phyloP scores from a whole-genome alignment of 306 rosid genomes.

The Dryas alaskensis region DNA sequence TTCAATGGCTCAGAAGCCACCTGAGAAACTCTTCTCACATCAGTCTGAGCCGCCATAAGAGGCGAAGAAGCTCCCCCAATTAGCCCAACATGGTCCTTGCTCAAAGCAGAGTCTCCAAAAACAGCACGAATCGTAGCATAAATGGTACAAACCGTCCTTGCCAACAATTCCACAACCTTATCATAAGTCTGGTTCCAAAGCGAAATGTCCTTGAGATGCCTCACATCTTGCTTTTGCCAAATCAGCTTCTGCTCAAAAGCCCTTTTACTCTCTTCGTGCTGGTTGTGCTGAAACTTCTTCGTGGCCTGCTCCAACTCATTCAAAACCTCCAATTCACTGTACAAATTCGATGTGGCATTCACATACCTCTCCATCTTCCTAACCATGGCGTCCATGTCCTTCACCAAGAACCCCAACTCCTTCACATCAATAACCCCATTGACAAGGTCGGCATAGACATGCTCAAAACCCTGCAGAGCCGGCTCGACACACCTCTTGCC shows the following conservation, averaged over 20 bases:
- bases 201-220: conserved; percentile 75
- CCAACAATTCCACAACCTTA: conserved; percentile 88
- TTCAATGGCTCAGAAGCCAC: conserved; percentile 40
- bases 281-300: conserved; percentile 78
- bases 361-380: conserved; percentile 92
- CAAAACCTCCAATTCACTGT: conserved; percentile 78
- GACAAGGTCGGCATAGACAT: conserved; percentile 77
- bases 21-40: conserved; percentile 23
- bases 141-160: conserved; percentile 87
- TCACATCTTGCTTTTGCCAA: conserved; percentile 90
- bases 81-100: conserved; percentile 26
- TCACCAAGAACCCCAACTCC: conserved; percentile 87
- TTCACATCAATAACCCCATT: conserved; percentile 70
- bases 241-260: conserved; percentile 75
- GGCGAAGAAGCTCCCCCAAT: conserved; percentile 44
- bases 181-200: conserved; percentile 89
- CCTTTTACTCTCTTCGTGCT: conserved; percentile 71
- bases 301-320: conserved; percentile 79
- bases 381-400: conserved; percentile 95
- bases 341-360: conserved; percentile 72
- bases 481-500: conserved; percentile 85
- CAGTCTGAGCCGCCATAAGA: conserved; percentile 33
- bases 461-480: conserved; percentile 92
- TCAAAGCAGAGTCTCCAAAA: conserved; percentile 54
- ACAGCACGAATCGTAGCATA: conserved; percentile 61